These are phyloP conservation scores for Curvularia lunata DNA, from an alignment of 2,329 filamentous ascomycete genomes.

Conservation along the genomic window DNA sequence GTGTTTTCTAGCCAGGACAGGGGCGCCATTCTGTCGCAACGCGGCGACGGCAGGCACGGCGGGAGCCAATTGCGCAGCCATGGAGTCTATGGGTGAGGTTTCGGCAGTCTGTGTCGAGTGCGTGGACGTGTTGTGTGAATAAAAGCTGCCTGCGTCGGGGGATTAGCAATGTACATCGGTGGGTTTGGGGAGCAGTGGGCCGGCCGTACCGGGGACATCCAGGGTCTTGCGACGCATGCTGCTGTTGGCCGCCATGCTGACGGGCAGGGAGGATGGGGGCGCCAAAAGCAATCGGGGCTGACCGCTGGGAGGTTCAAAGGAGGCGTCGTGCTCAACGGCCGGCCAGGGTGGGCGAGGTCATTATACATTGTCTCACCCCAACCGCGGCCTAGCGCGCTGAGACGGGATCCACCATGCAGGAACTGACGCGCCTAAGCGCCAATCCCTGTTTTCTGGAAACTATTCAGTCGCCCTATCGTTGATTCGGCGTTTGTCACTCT, in stretches of 20 bases:
- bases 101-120: constrained; percentile 39
- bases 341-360: constrained; percentile 22
- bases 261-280: neutral
- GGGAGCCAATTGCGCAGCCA: constrained; percentile 37
- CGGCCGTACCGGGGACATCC: constrained; percentile 30
- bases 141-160: constrained; percentile 25
- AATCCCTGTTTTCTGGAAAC: constrained; percentile 21
- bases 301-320: constrained; percentile 15
- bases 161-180: constrained; percentile 19
- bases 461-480: constrained; percentile 19
- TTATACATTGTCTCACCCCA: constrained; percentile 18
- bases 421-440: constrained; percentile 16
- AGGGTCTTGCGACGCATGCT: constrained; percentile 32
- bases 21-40: constrained; percentile 19
- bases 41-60: constrained; percentile 26
- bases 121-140: constrained; percentile 32
- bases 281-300: neutral
- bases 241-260: constrained; percentile 36
- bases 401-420: constrained; percentile 25
- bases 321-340: constrained; percentile 14
- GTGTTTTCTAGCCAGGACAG: constrained; percentile 39
- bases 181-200: constrained; percentile 1
- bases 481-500: constrained; percentile 13
- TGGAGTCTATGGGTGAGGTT: constrained; percentile 35
- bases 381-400: constrained; percentile 16